phyloP scores from a whole-genome alignment of 129 eudicot genomes.

The Rutidosis leptorrhynchoides region DNA sequence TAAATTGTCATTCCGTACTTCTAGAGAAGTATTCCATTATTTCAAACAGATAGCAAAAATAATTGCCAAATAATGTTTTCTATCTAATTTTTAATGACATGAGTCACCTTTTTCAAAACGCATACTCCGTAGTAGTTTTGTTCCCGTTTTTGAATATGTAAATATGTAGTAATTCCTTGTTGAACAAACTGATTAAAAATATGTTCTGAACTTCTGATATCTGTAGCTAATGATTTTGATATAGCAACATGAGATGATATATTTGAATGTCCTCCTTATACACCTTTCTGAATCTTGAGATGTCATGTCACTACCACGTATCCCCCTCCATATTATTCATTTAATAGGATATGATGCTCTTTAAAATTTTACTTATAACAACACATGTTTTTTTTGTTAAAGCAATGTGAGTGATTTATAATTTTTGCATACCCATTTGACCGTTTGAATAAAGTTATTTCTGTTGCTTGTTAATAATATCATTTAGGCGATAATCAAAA shows the following conservation, averaged over 20 bases:
- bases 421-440: not conserved
- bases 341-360: not conserved
- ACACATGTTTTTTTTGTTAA: not conserved
- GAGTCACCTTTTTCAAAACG: not conserved
- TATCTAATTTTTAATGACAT: no score
- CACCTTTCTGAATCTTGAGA: slow-evolving; percentile 9
- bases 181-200: not conserved
- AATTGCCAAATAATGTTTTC: not conserved
- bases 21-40: not conserved
- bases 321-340: not conserved
- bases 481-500: slow-evolving; percentile 4
- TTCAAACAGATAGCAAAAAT: no score
- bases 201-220: not conserved
- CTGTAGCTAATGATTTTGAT: not conserved
- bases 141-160: no score
- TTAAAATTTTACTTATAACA: not conserved
- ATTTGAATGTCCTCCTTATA: slow-evolving; percentile 11
- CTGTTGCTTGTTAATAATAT: slow-evolving; percentile 7
- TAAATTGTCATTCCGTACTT: not conserved
- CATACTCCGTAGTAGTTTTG: not conserved
- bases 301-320: slow-evolving; percentile 6
- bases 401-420: slow-evolving; percentile 17
- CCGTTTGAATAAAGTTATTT: not conserved
- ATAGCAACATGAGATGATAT: not conserved
- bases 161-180: not conserved